A percentile compares a stretch with the other conserved stretches of the same genome.
These are phyloP conservation scores for Penicillium brevicompactum DNA, from an alignment of 2,329 filamentous ascomycete species.

Conservation along the genomic window DNA sequence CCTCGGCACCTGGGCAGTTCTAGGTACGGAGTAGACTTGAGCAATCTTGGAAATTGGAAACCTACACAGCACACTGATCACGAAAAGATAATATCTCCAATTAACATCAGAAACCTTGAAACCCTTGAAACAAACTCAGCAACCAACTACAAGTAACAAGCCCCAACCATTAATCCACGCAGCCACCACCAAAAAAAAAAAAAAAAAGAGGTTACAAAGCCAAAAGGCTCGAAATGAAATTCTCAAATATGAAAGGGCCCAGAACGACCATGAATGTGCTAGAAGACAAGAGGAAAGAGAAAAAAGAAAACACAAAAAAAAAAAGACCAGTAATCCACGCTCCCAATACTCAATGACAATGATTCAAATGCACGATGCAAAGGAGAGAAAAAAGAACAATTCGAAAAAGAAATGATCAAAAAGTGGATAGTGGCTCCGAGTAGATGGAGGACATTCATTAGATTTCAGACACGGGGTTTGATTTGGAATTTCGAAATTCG, in stretches of 20 bases:
- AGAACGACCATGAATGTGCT: slow-evolving; percentile 33
- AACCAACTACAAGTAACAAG: not conserved
- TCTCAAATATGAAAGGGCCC: slow-evolving; percentile 24
- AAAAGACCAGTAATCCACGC: slow-evolving; percentile 28
- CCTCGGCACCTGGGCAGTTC: no score
- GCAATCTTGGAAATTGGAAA: not conserved
- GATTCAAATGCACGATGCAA: slow-evolving; percentile 30
- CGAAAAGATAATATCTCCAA: not conserved
- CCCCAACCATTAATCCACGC: not conserved
- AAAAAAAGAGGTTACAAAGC: slow-evolving; percentile 16
- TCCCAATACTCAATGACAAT: slow-evolving; percentile 33
- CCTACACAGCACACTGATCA: not conserved
- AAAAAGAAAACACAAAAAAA: slow-evolving; percentile 12
- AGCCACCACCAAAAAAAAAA: not conserved
- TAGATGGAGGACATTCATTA: slow-evolving; percentile 25
- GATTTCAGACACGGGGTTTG: slow-evolving; percentile 10
- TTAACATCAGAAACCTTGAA: not conserved
- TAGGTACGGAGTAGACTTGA: no score
- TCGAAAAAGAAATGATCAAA: slow-evolving; percentile 9
- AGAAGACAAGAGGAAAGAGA: slow-evolving; percentile 23
- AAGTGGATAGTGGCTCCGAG: slow-evolving; percentile 15
- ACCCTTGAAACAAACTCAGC: not conserved
- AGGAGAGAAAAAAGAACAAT: slow-evolving; percentile 15
- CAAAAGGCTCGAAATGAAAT: slow-evolving; percentile 13
- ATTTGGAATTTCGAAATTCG: not conserved